phyloP scores from a whole-genome alignment of 2,329 filamentous ascomycete genomes.

The Aurifilum marmelostoma region DNA sequence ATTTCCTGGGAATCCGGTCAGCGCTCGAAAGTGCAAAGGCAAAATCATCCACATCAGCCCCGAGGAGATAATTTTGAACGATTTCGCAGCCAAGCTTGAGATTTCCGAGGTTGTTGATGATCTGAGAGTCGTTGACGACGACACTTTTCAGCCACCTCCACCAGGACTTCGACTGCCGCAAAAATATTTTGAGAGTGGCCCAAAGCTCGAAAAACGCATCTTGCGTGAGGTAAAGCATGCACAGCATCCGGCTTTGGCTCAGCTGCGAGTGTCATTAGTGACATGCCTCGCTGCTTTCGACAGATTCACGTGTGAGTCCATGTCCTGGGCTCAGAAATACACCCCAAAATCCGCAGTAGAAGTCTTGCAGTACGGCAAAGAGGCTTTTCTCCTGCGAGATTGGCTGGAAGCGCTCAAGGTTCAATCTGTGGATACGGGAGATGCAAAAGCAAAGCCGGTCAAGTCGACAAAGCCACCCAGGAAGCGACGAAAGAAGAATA shows the following conservation, averaged over 20 bases:
- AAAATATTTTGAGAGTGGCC: slow-evolving; percentile 62
- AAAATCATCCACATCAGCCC: slow-evolving; percentile 45
- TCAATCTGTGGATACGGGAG: slow-evolving; percentile 70
- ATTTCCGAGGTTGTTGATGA: slow-evolving; percentile 40
- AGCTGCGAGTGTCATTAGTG: slow-evolving; percentile 63
- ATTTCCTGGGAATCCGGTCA: background rate
- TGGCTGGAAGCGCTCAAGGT: slow-evolving; percentile 82
- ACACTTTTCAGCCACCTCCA: slow-evolving; percentile 50
- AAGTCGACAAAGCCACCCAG: slow-evolving; percentile 42
- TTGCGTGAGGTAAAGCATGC: slow-evolving; percentile 48
- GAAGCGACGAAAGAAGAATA: slow-evolving; percentile 73
- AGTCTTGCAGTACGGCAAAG: slow-evolving; percentile 74
- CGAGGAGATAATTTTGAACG: slow-evolving; percentile 48
- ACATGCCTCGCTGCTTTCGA: slow-evolving; percentile 78
- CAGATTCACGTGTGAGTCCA: slow-evolving; percentile 70
- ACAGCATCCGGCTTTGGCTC: slow-evolving; percentile 61
- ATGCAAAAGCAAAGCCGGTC: slow-evolving; percentile 38
- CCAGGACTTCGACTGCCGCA: slow-evolving; percentile 56
- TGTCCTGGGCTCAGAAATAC: slow-evolving; percentile 84
- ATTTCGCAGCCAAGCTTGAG: slow-evolving; percentile 43
- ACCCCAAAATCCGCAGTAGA: slow-evolving; percentile 69
- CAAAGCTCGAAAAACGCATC: slow-evolving; percentile 55
- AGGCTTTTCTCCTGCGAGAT: slow-evolving; percentile 72
- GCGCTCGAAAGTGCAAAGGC: slow-evolving; percentile 54
- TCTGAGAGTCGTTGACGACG: slow-evolving; percentile 41